Conservation (phyloP, 306 rosid species). For the Myrica gale region DNA sequence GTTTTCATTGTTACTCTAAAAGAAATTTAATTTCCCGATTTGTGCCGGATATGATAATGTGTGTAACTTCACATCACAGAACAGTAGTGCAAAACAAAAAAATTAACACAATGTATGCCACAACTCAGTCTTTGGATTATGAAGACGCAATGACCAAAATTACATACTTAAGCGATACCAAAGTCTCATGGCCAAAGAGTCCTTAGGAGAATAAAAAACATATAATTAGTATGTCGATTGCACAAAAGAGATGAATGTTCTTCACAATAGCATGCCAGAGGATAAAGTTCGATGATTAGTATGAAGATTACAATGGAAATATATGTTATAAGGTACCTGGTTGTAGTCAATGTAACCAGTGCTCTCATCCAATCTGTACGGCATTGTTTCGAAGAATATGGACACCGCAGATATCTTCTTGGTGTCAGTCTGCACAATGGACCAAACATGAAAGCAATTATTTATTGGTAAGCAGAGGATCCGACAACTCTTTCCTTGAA, state of each 20-base stretch:
- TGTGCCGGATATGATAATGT: background rate
- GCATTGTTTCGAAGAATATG: conserved; percentile 76
- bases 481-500: background rate
- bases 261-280: background rate
- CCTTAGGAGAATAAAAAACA: background rate
- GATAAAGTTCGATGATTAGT: background rate
- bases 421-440: conserved; percentile 68
- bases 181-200: background rate
- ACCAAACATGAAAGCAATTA: conserved; percentile 4
- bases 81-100: background rate
- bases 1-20: background rate
- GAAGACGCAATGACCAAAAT: background rate
- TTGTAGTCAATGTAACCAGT: conserved; percentile 94
- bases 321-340: conserved; percentile 53
- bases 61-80: background rate
- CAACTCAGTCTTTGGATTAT: background rate
- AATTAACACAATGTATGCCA: background rate
- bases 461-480: background rate
- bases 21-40: background rate
- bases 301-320: conserved; percentile 9
- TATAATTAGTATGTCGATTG: background rate
- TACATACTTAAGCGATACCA: background rate
- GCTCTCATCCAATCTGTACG: conserved; percentile 73
- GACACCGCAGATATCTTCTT: conserved; percentile 88
- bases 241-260: background rate